Evolutionary conservation across 1,284 basidiomycete species (phyloP), one percentile per base, ranked within the genome.

Genomic region (Uromyces viciae-fabae): DNA sequence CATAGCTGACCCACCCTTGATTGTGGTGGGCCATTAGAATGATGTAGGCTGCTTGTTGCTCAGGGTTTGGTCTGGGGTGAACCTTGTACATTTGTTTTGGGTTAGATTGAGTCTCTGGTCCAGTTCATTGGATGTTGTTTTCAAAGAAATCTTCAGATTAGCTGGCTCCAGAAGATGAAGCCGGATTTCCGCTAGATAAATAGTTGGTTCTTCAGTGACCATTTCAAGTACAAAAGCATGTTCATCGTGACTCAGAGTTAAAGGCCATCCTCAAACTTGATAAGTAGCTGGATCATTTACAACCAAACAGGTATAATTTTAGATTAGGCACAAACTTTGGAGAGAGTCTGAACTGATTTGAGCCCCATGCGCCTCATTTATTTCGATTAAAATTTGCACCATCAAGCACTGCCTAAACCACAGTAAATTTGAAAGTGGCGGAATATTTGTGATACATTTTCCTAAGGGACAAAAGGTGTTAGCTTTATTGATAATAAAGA

Each of bases 151-250:
- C 3, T 8, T 3, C 9, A 42, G 11, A 42, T 68, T 42, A 22
- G 11, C 25, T 68, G 11, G 2, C 17, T 68, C 64, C 7, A 68
- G 42, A 3, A 68, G n/a, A 4, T 5, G 11, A 11, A 36, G 64
- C n/a, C 42, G 64, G 11, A 68, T 68, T 42, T 68, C 64, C 5
- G 36, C 64, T 36, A 40, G 33, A 38, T 68, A 68, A 38, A 68
- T 38, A 3, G 64, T 68, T 40, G 64, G 64, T 11, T 42, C 33
- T 36, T 68, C 25, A 4, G 33, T 40, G 3, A 68, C 64, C 36
- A 68, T 9, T 22, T 68, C n/a, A n/a, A 31, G 7, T 4, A 66
- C 7, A 31, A 66, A 66, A 14, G 4, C 7, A 4, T 33, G 33
- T 15, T 68, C 64, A 3, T 68, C 64, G 2, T 40, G 14, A 22